Conservation (phyloP, 495 filamentous ascomycete species). For the Xylaria curta region DNA sequence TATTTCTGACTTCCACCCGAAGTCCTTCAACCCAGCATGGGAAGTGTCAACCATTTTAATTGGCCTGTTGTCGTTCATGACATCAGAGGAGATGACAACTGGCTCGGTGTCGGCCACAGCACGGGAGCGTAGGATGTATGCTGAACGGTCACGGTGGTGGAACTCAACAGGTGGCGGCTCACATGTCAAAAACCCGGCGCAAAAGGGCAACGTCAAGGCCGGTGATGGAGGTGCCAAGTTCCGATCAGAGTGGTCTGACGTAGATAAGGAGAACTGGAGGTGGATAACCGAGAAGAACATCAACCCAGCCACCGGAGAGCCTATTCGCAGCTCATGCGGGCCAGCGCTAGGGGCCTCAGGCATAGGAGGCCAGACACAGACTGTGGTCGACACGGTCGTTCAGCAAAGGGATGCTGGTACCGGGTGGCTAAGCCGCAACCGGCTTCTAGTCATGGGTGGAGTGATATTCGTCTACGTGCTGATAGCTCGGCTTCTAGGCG, state of each 20-base stretch:
- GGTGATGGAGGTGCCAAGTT: constrained; percentile 95
- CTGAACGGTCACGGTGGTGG: constrained; percentile 89
- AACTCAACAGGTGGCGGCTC: constrained; percentile 95
- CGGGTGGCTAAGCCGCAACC: constrained; percentile 80
- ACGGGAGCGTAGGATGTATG: constrained; percentile 77
- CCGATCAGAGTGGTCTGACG: constrained; percentile 83
- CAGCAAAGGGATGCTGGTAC: constrained; percentile 79
- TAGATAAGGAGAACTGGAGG: constrained; percentile 89
- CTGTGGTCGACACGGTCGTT: constrained; percentile 75
- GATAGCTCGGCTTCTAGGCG: constrained; percentile 72
- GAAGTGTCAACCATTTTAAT: constrained; percentile 96
- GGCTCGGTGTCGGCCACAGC: constrained; percentile 84
- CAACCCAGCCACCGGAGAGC: constrained; percentile 76
- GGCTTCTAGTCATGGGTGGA: constrained; percentile 69
- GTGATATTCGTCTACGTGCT: constrained; percentile 80
- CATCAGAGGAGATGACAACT: constrained; percentile 97
- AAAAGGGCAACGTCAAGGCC: constrained; percentile 64
- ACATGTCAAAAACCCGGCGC: constrained; percentile 52
- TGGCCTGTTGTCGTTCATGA: constrained; percentile 96
- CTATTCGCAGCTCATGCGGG: constrained; percentile 65
- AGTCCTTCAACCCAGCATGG: constrained; percentile 99
- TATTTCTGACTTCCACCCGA: constrained; percentile 96
- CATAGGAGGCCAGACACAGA: constrained; percentile 74
- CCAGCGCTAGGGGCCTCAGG: constrained; percentile 70
- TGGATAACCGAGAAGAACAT: constrained; percentile 88